phyloP scores from a whole-genome alignment of 2,329 filamentous ascomycete genomes.

The Sporothrix brunneoviolacea region DNA sequence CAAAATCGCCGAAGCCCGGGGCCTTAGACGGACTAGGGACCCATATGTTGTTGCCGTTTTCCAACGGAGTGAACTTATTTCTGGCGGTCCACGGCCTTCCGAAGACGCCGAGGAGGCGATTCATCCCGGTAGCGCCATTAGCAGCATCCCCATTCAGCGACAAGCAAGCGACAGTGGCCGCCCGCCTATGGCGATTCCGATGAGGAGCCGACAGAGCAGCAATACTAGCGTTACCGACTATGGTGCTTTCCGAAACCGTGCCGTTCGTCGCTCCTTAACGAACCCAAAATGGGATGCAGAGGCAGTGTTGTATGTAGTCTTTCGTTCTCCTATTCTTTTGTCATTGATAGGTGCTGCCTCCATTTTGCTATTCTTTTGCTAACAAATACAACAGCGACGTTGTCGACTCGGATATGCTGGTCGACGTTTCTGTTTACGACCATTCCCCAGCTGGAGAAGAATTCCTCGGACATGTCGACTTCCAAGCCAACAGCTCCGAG shows the following conservation, averaged over 20 bases:
- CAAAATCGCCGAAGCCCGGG: constrained; percentile 79
- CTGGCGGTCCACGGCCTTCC: constrained; percentile 65
- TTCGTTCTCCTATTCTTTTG: not conserved
- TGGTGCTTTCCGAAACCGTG: constrained; percentile 52
- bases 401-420: constrained; percentile 79
- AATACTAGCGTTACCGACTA: constrained; percentile 76
- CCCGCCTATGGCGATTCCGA: constrained; percentile 85
- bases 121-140: constrained; percentile 35
- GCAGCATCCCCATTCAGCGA: constrained; percentile 50
- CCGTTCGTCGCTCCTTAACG: constrained; percentile 55
- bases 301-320: constrained; percentile 75
- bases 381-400: constrained; percentile 61
- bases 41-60: constrained; percentile 97
- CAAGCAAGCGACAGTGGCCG: constrained; percentile 75
- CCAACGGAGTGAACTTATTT: constrained; percentile 94
- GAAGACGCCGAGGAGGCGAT: constrained; percentile 52
- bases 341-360: no score
- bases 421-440: constrained; percentile 93
- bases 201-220: constrained; percentile 94
- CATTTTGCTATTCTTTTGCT: not conserved
- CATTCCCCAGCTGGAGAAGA: constrained; percentile 66
- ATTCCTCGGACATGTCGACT: constrained; percentile 83
- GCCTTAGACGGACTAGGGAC: constrained; percentile 72
- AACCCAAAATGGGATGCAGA: constrained; percentile 95
- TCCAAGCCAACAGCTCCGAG: constrained; percentile 60